phyloP scores from a whole-genome alignment of 2,329 filamentous ascomycete species.

The Sporothrix luriei region DNA sequence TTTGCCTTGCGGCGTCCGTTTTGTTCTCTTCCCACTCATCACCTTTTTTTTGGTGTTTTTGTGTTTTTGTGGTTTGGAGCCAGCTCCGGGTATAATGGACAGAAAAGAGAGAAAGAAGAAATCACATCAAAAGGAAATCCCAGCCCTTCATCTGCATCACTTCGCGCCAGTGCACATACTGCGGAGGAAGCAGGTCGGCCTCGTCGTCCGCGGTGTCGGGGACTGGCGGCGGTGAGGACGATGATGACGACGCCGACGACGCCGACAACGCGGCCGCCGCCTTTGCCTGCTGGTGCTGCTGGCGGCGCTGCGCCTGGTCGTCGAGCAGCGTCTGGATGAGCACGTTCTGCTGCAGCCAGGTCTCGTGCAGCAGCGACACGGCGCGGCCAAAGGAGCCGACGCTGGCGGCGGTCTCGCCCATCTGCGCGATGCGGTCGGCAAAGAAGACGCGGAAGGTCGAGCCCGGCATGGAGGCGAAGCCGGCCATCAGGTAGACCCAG shows the following conservation, averaged over 20 bases:
- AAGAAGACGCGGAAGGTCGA: conserved; percentile 80
- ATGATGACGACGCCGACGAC: conserved; percentile 44
- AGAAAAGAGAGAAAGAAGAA: conserved; percentile 31
- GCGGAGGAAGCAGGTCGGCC: conserved; percentile 40
- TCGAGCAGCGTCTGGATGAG: conserved; percentile 24
- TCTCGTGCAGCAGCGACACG: conserved; percentile 73
- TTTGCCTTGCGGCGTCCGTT: conserved; percentile 23
- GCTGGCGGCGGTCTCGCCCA: conserved; percentile 71
- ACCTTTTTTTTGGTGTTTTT: conserved; percentile 27
- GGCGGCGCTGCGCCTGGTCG: conserved; percentile 35
- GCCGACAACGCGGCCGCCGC: no score
- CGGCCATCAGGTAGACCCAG: conserved; percentile 90
- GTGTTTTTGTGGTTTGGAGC: conserved; percentile 35
- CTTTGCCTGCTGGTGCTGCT: conserved; percentile 25
- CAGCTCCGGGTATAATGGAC: not conserved
- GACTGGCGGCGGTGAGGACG: conserved; percentile 39
- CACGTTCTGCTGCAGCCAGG: conserved; percentile 76
- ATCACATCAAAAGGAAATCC: conserved; percentile 86
- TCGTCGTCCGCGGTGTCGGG: conserved; percentile 3
- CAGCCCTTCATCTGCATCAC: conserved; percentile 88
- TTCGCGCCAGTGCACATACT: conserved; percentile 90
- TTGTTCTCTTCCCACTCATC: conserved; percentile 15
- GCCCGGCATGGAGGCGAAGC: conserved; percentile 70
- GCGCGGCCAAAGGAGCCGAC: conserved; percentile 87
- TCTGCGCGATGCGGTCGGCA: conserved; percentile 68